A percentile compares a stretch with the other conserved stretches of the same genome.
Conservation (phyloP, 352 stramenopile genomes). For the Phytopythium aichiense region DNA sequence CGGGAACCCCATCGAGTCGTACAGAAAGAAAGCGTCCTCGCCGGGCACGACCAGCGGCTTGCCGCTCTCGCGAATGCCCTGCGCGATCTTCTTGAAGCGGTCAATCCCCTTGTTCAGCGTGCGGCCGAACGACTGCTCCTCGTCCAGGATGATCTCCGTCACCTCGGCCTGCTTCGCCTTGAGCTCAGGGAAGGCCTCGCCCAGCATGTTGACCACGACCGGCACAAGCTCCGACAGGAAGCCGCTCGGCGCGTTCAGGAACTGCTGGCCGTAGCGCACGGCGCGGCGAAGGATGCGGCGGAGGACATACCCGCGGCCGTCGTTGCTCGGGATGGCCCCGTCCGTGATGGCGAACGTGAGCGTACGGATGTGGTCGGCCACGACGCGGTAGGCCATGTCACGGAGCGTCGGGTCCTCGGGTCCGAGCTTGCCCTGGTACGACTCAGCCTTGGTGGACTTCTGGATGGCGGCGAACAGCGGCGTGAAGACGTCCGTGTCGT, state of each 20-base stretch:
- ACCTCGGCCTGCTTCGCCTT: slow-evolving; percentile 85
- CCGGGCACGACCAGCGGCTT: slow-evolving; percentile 30
- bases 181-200: slow-evolving; percentile 51
- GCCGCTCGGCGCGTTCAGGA: slow-evolving; percentile 90
- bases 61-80: slow-evolving; percentile 42
- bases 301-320: slow-evolving; percentile 95
- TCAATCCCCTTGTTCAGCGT: slow-evolving; percentile 55
- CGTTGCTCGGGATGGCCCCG: slow-evolving; percentile 94
- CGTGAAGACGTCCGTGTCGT: slow-evolving; percentile 96
- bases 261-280: slow-evolving; percentile 65
- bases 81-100: slow-evolving; percentile 50
- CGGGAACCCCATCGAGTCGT: slow-evolving; percentile 73
- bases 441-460: slow-evolving; percentile 63
- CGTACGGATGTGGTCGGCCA: slow-evolving; percentile 96
- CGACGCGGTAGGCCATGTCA: slow-evolving; percentile 92
- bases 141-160: slow-evolving; percentile 81
- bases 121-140: slow-evolving; percentile 65
- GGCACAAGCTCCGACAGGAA: slow-evolving; percentile 96
- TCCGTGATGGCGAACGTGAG: slow-evolving; percentile 95
- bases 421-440: slow-evolving; percentile 58
- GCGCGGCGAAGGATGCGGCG: slow-evolving; percentile 91
- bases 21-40: slow-evolving; percentile 61
- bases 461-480: slow-evolving; percentile 91
- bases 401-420: slow-evolving; percentile 66
- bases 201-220: slow-evolving; percentile 84